phyloP scores from a whole-genome alignment of 352 stramenopile genomes.

The Pythium oligandrum region DNA sequence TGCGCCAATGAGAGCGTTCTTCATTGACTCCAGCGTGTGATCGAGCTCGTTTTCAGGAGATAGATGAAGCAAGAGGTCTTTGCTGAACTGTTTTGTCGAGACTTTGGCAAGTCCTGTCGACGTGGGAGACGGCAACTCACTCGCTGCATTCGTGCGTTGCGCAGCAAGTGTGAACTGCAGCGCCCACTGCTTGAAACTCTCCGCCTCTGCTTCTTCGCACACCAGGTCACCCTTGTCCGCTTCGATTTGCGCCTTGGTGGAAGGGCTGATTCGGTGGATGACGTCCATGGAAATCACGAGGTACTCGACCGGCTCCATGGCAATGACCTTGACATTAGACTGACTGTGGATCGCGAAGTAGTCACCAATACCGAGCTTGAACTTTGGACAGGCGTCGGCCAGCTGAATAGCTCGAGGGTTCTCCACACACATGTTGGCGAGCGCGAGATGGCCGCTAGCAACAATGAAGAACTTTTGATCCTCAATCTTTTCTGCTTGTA shows the following conservation, averaged over 20 bases:
- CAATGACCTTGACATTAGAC: slow-evolving; percentile 56
- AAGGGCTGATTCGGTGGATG: slow-evolving; percentile 7
- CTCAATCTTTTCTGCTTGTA: slow-evolving; percentile 4
- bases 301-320: slow-evolving; percentile 64
- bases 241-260: slow-evolving; percentile 24
- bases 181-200: slow-evolving; percentile 74
- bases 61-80: slow-evolving; percentile 70
- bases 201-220: slow-evolving; percentile 42
- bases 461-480: slow-evolving; percentile 62
- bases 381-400: slow-evolving; percentile 43
- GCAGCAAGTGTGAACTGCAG: slow-evolving; percentile 53
- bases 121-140: slow-evolving; percentile 23
- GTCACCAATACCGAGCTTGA: slow-evolving; percentile 64
- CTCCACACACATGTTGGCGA: slow-evolving; percentile 25
- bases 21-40: slow-evolving; percentile 67
- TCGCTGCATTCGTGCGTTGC: slow-evolving; percentile 24
- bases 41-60: slow-evolving; percentile 74
- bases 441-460: slow-evolving; percentile 47
- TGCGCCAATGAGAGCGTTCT: slow-evolving; percentile 42
- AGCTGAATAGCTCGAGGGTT: slow-evolving; percentile 41
- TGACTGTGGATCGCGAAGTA: slow-evolving; percentile 42
- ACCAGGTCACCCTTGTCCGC: slow-evolving; percentile 31
- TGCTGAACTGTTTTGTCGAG: slow-evolving; percentile 69
- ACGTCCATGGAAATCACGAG: slow-evolving; percentile 50
- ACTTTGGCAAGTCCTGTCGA: slow-evolving; percentile 44